phyloP scores from a whole-genome alignment of 371 early-diverging fungal species.

The Mortierella sp. region DNA sequence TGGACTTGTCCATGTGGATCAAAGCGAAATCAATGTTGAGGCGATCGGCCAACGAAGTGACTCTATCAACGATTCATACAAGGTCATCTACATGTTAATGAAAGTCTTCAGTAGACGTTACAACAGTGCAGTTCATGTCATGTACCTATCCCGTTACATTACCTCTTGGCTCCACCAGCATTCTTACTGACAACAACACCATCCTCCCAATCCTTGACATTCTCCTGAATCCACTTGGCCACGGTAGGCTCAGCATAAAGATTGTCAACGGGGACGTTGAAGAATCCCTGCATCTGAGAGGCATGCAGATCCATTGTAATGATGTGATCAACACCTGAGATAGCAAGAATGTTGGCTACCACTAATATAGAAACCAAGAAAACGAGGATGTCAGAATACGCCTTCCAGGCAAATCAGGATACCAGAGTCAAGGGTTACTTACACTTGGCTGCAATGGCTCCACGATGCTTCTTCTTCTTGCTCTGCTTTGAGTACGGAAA shows the following conservation, averaged over 20 bases:
- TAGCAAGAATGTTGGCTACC: constrained; percentile 94
- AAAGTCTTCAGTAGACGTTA: too few species aligned
- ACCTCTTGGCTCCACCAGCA: constrained; percentile 98
- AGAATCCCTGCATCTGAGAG: constrained; percentile 97
- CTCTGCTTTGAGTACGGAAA: constrained; percentile 97
- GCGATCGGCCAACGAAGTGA: constrained; percentile 94
- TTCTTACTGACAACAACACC: constrained; percentile 96
- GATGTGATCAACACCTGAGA: constrained; percentile 96
- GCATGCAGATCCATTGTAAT: constrained; percentile 97
- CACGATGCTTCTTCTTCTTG: constrained; percentile 95
- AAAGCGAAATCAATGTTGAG: constrained; percentile 95
- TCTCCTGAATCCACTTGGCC: constrained; percentile 88
- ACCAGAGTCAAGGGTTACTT: constrained; percentile 20
- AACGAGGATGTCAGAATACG: not conserved
- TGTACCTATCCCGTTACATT: constrained; percentile 20
- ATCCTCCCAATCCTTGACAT: constrained; percentile 77
- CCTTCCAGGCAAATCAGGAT: too few species aligned
- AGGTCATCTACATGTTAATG: not conserved
- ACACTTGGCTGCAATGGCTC: constrained; percentile 95
- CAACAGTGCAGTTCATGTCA: too few species aligned
- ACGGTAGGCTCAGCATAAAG: constrained; percentile 94
- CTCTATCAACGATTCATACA: constrained; percentile 60
- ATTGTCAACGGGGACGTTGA: constrained; percentile 95
- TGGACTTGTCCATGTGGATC: constrained; percentile 90
- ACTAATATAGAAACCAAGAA: constrained; percentile 58